These are phyloP conservation scores for Gaeumannomyces sp. DNA, from an alignment of 2,329 filamentous ascomycete species.

Conservation along the genomic window DNA sequence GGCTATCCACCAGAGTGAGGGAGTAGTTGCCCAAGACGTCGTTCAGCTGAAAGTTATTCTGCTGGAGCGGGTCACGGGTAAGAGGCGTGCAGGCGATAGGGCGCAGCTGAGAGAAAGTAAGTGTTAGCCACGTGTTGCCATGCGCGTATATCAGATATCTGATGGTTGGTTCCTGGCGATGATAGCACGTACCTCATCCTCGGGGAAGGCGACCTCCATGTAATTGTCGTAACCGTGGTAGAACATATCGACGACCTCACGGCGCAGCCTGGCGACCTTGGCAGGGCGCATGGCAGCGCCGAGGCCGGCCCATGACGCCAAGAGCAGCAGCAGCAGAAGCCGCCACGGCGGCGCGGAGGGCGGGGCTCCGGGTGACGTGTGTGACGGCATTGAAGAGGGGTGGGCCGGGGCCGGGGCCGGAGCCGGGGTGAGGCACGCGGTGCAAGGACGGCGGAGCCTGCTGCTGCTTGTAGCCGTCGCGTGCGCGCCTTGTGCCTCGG, in stretches of 20 bases:
- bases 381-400: neutral
- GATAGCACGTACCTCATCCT: conserved; percentile 67
- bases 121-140: neutral
- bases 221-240: conserved; percentile 97
- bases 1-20: conserved; percentile 86
- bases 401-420: neutral
- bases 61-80: conserved; percentile 74
- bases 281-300: conserved; percentile 47
- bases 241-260: conserved; percentile 71
- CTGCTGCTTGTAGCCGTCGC: neutral
- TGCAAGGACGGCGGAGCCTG: conserved; percentile 4
- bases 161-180: neutral
- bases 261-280: conserved; percentile 48
- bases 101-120: conserved; percentile 51
- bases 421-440: conserved; percentile 8
- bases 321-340: conserved; percentile 20
- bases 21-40: conserved; percentile 97
- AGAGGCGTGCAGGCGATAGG: conserved; percentile 80
- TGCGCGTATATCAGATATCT: neutral
- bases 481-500: neutral
- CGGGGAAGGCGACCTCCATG: conserved; percentile 87
- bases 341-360: conserved; percentile 17
- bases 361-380: neutral
- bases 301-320: conserved; percentile 34
- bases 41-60: conserved; percentile 78